Base-by-base conservation (phyloP, 768 basidiomycete genomes). In the Boletus pseudopeckii region DNA sequence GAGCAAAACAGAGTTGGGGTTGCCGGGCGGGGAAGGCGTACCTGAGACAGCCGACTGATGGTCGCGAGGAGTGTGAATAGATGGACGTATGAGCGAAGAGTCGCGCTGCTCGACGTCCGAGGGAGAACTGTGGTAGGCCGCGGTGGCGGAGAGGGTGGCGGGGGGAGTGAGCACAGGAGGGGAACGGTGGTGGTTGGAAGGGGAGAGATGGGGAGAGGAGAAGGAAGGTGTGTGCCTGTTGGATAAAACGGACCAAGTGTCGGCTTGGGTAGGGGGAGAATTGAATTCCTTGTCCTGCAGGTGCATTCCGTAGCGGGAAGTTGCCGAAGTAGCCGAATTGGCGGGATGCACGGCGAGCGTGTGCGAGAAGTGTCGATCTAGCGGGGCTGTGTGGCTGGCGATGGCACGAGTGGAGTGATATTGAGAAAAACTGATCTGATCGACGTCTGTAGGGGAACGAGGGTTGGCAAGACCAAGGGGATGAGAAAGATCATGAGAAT, bases 151-250 rank as follows among this genome's bases (percentile, higher is more conserved):
- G 32, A 53, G 52, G 48, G 44, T 33, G 57, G 71, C 60, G 62
- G 69, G 53, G 22, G 66, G 60, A 30, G 51, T 51, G 33, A 42
- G 59, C 41, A 54, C 67, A 52, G 73, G 71, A 53, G 75, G 70
- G 56, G 74, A 73, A 48, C 69, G 61, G 68, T 76, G 74, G 73
- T 76, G 76, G 69, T 77, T 77, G 66, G 77, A 71, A 71, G 77
- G 75, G 66, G 73, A 68, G 50, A 66, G 49, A 55, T 57, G 64
- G 5, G 57, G 55, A 33, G 68, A 41, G 48, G 59, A 44, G 47
- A 61, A 63, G 48, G 60, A 60, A 41, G 62, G 59, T 20, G 67
- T 59, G 50, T 65, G 71, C 58, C 71, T 75, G 60, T 73, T 71
- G 66, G 72, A 63, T 38, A 64, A 50, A 26, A 61, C 56, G 48